Conservation (phyloP, 2,329 filamentous ascomycete species). For the Nannizziopsis barbatae region DNA sequence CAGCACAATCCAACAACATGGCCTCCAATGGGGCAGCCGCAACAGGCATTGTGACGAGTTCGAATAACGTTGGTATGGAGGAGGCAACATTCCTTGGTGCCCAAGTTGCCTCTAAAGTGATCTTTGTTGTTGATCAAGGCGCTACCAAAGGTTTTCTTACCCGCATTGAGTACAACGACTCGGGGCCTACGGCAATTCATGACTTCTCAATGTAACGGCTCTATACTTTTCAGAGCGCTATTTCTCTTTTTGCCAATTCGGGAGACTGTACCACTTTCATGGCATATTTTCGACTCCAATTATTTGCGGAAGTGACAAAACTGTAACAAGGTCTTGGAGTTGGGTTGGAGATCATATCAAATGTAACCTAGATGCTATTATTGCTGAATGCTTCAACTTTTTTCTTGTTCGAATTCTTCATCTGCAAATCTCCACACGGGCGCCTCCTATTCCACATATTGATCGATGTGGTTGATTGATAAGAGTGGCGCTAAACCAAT, state of each 20-base stretch:
- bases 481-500: constrained; percentile 8
- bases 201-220: constrained; percentile 36
- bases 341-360: too few relatives aligned
- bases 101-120: constrained; percentile 68
- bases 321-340: too few relatives aligned
- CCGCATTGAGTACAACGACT: constrained; percentile 56
- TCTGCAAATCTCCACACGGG: too few relatives aligned
- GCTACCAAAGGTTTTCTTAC: constrained; percentile 58
- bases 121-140: constrained; percentile 59
- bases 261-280: background rate
- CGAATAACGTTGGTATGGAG: constrained; percentile 49
- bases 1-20: background rate
- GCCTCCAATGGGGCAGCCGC: constrained; percentile 34
- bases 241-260: too few relatives aligned
- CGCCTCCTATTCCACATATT: too few relatives aligned
- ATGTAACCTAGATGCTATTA: too few relatives aligned
- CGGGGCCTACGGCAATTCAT: constrained; percentile 53
- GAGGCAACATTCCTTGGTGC: constrained; percentile 79
- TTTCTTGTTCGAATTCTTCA: too few relatives aligned
- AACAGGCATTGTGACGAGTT: constrained; percentile 18
- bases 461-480: too few relatives aligned
- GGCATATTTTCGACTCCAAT: background rate
- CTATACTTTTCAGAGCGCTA: background rate
- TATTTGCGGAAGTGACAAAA: background rate
- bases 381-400: too few relatives aligned